Percentiles rank a stretch among this genome's conserved stretches.
phyloP scores from a whole-genome alignment of 2,329 filamentous ascomycete species.

The Raffaelea albimanens region DNA sequence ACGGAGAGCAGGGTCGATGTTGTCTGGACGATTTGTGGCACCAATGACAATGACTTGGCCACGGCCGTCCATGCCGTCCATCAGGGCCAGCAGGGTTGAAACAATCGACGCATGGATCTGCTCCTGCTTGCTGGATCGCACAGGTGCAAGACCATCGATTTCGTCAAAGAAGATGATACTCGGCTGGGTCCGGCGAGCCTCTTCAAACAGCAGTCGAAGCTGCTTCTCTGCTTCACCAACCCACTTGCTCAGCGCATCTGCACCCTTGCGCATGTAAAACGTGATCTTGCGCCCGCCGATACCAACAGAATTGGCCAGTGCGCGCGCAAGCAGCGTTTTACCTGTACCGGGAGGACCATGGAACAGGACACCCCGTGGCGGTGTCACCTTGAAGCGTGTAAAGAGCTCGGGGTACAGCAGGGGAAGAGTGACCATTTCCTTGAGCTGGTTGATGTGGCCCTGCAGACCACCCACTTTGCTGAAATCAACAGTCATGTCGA shows the following conservation, averaged over 20 bases:
- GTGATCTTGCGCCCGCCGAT: slow-evolving; percentile 88
- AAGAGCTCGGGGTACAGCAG: slow-evolving; percentile 94
- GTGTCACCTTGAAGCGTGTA: slow-evolving; percentile 81
- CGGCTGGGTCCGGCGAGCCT: slow-evolving; percentile 88
- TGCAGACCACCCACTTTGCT: slow-evolving; percentile 88
- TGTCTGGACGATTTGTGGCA: slow-evolving; percentile 94
- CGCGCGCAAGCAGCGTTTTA: slow-evolving; percentile 92
- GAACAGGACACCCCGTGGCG: slow-evolving; percentile 89
- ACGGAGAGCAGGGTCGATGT: slow-evolving; percentile 90
- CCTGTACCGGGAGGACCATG: slow-evolving; percentile 95
- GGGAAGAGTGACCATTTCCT: slow-evolving; percentile 96
- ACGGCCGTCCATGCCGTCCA: slow-evolving; percentile 98
- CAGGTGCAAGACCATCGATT: slow-evolving; percentile 92
- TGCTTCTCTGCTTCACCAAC: slow-evolving; percentile 97
- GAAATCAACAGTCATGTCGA: slow-evolving; percentile 88
- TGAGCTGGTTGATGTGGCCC: slow-evolving; percentile 90
- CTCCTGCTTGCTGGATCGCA: slow-evolving; percentile 95
- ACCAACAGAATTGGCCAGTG: slow-evolving; percentile 83
- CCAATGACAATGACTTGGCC: slow-evolving; percentile 98
- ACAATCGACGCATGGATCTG: slow-evolving; percentile 98
- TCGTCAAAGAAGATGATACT: slow-evolving; percentile 99
- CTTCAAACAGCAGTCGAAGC: slow-evolving; percentile 85
- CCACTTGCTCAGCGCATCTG: slow-evolving; percentile 97
- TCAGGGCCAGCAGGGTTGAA: slow-evolving; percentile 82
- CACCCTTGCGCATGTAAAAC: slow-evolving; percentile 99